A percentile compares a stretch with the other conserved stretches of the same genome.
These are phyloP conservation scores for Trichoderma atroviride DNA, from an alignment of 2,329 filamentous ascomycete species.

Conservation along the genomic window DNA sequence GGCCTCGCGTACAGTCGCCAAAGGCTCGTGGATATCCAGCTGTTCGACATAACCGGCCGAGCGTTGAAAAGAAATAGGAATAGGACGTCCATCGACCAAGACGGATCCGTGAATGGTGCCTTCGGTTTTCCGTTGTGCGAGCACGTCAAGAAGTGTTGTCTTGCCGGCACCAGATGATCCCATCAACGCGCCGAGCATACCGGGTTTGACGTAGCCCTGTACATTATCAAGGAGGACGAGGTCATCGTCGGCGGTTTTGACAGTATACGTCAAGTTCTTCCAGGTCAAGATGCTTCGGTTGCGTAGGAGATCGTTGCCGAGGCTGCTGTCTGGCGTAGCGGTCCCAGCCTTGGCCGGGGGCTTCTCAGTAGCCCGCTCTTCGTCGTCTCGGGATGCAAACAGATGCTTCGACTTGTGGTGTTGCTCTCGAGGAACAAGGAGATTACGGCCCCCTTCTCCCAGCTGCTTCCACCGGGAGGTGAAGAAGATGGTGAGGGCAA, in stretches of 20 bases:
- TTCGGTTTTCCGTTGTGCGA: slow-evolving; percentile 78
- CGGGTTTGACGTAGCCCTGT: slow-evolving; percentile 81
- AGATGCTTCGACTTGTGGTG: slow-evolving; percentile 38
- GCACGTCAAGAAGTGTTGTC: slow-evolving; percentile 79
- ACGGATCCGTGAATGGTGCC: slow-evolving; percentile 75
- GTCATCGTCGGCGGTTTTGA: slow-evolving; percentile 63
- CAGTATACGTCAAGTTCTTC: slow-evolving; percentile 71
- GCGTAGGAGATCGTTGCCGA: slow-evolving; percentile 50
- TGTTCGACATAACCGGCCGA: slow-evolving; percentile 82
- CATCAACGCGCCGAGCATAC: slow-evolving; percentile 79
- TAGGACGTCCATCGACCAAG: slow-evolving; percentile 71
- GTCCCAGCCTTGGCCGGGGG: not conserved
- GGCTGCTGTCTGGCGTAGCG: slow-evolving; percentile 9
- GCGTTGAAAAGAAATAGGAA: slow-evolving; percentile 74
- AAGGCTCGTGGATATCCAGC: slow-evolving; percentile 75
- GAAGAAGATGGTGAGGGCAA: slow-evolving; percentile 58
- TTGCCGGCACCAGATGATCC: slow-evolving; percentile 82
- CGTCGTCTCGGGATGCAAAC: slow-evolving; percentile 48
- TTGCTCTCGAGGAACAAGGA: slow-evolving; percentile 65
- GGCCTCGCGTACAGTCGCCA: slow-evolving; percentile 68
- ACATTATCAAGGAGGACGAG: slow-evolving; percentile 76
- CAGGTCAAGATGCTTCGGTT: slow-evolving; percentile 74
- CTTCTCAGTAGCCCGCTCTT: slow-evolving; percentile 40
- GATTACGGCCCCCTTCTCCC: slow-evolving; percentile 54
- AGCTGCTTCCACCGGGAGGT: slow-evolving; percentile 60